phyloP scores from a whole-genome alignment of 768 basidiomycete species.

The Leccinum incarnatum region DNA sequence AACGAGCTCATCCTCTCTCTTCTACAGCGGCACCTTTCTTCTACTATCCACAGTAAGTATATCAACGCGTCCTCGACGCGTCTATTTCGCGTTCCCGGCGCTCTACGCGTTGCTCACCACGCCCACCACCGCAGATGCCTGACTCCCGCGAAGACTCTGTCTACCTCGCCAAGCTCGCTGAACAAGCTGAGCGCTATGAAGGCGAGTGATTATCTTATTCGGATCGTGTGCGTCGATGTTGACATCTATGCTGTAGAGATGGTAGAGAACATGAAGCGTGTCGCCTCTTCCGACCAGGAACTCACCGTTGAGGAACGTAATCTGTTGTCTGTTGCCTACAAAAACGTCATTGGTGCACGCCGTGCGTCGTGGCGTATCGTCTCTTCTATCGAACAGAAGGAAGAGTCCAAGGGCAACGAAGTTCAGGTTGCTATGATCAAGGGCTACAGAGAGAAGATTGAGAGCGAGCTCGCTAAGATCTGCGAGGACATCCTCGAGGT shows the following conservation, averaged over 20 bases:
- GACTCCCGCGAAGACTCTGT: constrained; percentile 91
- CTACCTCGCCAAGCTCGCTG: constrained; percentile 99
- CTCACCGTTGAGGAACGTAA: constrained; percentile 99
- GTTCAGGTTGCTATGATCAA: constrained; percentile 97
- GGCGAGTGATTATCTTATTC: constrained; percentile 44
- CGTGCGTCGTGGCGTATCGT: constrained; percentile 98
- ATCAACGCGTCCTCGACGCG: constrained; percentile 39
- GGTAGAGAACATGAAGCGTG: constrained; percentile 99
- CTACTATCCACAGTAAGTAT: constrained; percentile 41
- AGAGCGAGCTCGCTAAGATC: constrained; percentile 94
- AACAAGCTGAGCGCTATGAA: constrained; percentile 99
- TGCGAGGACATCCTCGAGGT: constrained; percentile 98
- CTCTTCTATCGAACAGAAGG: constrained; percentile 98
- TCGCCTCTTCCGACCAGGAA: constrained; percentile 96
- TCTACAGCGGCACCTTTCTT: constrained; percentile 20
- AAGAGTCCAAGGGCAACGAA: constrained; percentile 97
- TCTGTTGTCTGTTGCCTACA: constrained; percentile 96
- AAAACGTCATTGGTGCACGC: constrained; percentile 98
- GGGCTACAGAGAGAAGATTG: constrained; percentile 96
- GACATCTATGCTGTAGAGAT: constrained; percentile 57
- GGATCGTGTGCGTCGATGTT: constrained; percentile 14
- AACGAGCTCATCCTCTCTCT: constrained; percentile 35
- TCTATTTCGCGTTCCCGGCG: constrained; percentile 24
- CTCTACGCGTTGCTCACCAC: constrained; percentile 18
- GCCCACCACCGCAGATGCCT: constrained; percentile 54